A percentile compares a stretch with the other conserved stretches of the same genome.
phyloP scores from a whole-genome alignment of 495 filamentous ascomycete genomes.

The Xylaria nigripes region DNA sequence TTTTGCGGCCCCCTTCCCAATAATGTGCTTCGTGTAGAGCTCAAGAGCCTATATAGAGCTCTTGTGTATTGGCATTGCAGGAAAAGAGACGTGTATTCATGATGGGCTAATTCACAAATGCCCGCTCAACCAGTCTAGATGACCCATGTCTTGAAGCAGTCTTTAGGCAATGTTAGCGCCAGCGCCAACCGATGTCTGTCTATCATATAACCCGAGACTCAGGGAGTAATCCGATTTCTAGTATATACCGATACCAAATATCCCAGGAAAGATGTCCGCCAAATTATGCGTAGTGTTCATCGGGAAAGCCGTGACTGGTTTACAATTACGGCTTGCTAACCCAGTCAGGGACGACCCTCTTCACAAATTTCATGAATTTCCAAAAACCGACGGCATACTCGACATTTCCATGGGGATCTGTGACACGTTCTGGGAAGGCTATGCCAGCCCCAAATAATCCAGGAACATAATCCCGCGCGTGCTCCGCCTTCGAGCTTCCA shows the following conservation, averaged over 20 bases:
- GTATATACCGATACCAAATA: neutral
- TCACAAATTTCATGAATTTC: constrained; percentile 57
- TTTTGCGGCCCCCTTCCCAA: too few relatives aligned
- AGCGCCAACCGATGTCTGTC: too few relatives aligned
- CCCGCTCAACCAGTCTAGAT: neutral
- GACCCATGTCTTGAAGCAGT: neutral
- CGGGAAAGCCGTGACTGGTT: too few relatives aligned
- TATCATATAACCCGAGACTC: too few relatives aligned
- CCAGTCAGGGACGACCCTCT: constrained; percentile 45
- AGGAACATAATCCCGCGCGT: constrained; percentile 28
- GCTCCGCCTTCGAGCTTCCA: neutral
- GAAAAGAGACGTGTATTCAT: too few relatives aligned
- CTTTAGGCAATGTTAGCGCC: too few relatives aligned
- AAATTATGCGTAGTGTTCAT: too few relatives aligned
- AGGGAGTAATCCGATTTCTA: too few relatives aligned
- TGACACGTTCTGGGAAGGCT: constrained; percentile 52
- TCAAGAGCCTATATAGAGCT: too few relatives aligned
- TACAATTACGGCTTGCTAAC: constrained; percentile 1
- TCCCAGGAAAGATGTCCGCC: neutral
- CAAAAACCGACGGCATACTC: constrained; percentile 54
- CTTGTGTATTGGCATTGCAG: neutral
- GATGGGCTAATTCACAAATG: neutral
- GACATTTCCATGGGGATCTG: constrained; percentile 52
- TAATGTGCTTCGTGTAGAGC: too few relatives aligned
- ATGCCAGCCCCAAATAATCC: constrained; percentile 53